Conservation (phyloP, 2,329 filamentous ascomycete species). For the Nemania sp. region DNA sequence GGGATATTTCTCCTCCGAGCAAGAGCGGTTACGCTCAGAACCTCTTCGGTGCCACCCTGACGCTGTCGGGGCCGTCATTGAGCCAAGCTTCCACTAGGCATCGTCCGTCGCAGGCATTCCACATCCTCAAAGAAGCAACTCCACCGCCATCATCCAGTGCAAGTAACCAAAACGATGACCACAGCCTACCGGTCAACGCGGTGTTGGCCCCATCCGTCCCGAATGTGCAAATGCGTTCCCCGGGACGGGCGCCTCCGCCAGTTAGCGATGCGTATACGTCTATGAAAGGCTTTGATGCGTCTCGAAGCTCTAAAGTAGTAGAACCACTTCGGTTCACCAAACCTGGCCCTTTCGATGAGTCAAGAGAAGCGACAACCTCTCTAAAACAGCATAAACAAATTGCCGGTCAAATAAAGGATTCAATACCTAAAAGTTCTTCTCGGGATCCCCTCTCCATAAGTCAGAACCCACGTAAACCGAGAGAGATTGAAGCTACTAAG, state of each 20-base stretch:
- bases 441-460: slow-evolving; percentile 2
- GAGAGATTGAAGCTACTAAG: background rate
- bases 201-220: background rate
- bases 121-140: slow-evolving; percentile 14
- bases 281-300: background rate
- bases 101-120: slow-evolving; percentile 17
- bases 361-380: background rate
- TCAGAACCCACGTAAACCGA: background rate
- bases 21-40: slow-evolving; percentile 55
- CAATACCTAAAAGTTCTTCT: background rate
- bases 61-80: slow-evolving; percentile 45
- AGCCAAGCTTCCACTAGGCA: slow-evolving; percentile 39
- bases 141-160: slow-evolving; percentile 21
- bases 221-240: background rate
- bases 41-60: slow-evolving; percentile 53
- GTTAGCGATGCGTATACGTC: background rate
- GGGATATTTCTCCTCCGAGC: slow-evolving; percentile 44
- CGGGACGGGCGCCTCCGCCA: background rate
- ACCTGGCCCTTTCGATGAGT: background rate
- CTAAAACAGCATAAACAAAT: background rate
- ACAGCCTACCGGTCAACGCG: background rate
- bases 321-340: background rate
- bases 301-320: background rate
- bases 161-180: slow-evolving; percentile 18
- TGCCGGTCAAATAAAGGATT: background rate